phyloP scores from a whole-genome alignment of 2,329 filamentous ascomycete genomes.

The Moelleriella libera region DNA sequence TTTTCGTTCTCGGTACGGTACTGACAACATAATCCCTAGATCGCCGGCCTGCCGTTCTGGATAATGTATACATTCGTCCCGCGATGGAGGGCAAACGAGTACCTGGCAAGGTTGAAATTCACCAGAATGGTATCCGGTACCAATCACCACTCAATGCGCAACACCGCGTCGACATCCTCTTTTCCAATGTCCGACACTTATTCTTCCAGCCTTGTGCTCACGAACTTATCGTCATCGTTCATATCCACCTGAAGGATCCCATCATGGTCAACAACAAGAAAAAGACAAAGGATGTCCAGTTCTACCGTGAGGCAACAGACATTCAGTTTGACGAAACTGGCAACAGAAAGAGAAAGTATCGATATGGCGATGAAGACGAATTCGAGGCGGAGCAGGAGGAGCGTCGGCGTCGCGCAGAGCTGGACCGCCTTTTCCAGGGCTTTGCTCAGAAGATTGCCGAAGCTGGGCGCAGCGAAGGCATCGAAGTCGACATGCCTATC shows the following conservation, averaged over 20 bases:
- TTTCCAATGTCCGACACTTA: constrained; percentile 95
- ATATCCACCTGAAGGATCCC: constrained; percentile 93
- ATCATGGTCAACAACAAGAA: constrained; percentile 96
- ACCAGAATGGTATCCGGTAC: constrained; percentile 97
- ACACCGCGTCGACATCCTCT: constrained; percentile 82
- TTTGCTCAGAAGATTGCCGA: constrained; percentile 98
- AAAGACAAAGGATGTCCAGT: constrained; percentile 98
- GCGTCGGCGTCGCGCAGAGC: constrained; percentile 72
- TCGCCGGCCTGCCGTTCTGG: constrained; percentile 76
- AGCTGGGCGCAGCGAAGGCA: constrained; percentile 76
- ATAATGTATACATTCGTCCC: constrained; percentile 90
- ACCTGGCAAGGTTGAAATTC: constrained; percentile 89
- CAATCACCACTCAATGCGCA: constrained; percentile 66
- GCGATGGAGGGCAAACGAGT: constrained; percentile 95
- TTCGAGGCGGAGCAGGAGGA: constrained; percentile 98
- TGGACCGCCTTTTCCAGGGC: constrained; percentile 89
- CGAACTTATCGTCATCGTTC: constrained; percentile 94
- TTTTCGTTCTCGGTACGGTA: neutral
- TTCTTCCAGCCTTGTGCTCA: constrained; percentile 98
- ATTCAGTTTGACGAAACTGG: constrained; percentile 98
- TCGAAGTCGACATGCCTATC: constrained; percentile 93
- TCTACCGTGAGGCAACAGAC: constrained; percentile 93
- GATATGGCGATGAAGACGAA: constrained; percentile 95
- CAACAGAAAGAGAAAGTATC: constrained; percentile 93
- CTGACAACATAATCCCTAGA: constrained; percentile 41